phyloP scores from a whole-genome alignment of 75 land plant genomes.

The Pinus albicaulis region DNA sequence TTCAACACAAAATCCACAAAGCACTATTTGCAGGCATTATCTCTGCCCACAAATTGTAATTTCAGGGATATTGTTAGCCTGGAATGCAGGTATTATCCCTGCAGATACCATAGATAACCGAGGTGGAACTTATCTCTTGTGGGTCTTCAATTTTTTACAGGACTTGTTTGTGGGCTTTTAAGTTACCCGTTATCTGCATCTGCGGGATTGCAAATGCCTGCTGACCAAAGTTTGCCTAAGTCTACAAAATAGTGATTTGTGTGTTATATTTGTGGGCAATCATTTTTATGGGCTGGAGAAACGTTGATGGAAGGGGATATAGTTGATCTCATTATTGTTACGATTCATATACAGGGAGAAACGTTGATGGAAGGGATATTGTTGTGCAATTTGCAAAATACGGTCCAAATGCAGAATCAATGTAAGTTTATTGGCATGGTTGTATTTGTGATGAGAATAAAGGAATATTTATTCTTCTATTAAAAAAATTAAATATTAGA shows the following conservation, averaged over 20 bases:
- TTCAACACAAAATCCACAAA: too few relatives aligned
- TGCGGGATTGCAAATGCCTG: too few relatives aligned
- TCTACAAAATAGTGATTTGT: neutral
- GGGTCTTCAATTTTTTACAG: too few relatives aligned
- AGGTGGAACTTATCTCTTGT: too few relatives aligned
- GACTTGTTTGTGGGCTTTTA: too few relatives aligned
- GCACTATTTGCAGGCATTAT: too few relatives aligned
- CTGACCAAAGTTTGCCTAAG: too few relatives aligned
- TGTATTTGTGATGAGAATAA: neutral
- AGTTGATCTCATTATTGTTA: slow-evolving; percentile 5
- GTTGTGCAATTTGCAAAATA: slow-evolving; percentile 49
- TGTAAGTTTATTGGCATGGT: slow-evolving; percentile 29
- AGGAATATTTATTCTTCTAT: neutral
- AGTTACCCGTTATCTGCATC: too few relatives aligned
- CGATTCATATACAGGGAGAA: slow-evolving; percentile 24
- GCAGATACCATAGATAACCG: too few relatives aligned
- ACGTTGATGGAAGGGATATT: slow-evolving; percentile 47
- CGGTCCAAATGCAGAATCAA: slow-evolving; percentile 43
- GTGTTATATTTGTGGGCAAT: neutral
- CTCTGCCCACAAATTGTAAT: too few relatives aligned
- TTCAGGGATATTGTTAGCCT: too few relatives aligned
- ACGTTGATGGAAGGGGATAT: neutral
- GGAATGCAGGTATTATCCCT: too few relatives aligned
- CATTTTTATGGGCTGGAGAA: neutral
- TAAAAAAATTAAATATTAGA: neutral